These are phyloP conservation scores for Quercus variabilis DNA, from an alignment of 306 rosid genomes.

Conservation along the genomic window DNA sequence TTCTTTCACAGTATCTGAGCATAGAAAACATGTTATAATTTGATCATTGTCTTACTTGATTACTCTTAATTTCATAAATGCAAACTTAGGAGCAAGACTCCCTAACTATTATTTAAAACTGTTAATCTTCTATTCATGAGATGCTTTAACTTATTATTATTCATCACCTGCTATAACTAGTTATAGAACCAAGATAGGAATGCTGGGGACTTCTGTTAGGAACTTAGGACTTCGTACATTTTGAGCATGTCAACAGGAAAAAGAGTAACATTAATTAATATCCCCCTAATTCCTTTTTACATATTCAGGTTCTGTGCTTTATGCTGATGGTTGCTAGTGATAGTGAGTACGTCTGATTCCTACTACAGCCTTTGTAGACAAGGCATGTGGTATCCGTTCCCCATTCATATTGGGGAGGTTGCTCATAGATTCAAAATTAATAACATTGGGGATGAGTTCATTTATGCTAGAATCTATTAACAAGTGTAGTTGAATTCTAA, in stretches of 20 bases:
- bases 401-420: neutral
- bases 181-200: no score
- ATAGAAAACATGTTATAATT: neutral
- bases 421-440: no score
- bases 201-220: no score
- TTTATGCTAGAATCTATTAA: neutral
- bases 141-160: neutral
- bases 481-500: neutral
- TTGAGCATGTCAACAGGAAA: neutral
- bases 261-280: no score
- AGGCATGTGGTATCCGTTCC: neutral
- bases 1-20: neutral
- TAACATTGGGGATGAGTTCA: neutral
- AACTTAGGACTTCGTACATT: neutral
- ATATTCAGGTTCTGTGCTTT: neutral
- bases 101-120: neutral
- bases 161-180: neutral
- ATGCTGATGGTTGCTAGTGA: neutral
- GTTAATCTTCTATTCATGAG: neutral
- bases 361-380: neutral
- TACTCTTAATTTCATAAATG: neutral
- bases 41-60: neutral
- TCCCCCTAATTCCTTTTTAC: conserved; percentile 3
- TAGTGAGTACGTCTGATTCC: neutral
- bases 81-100: neutral